Percentiles rank a stretch among this genome's conserved stretches.
These are phyloP conservation scores for Albophoma yamanashiensis DNA, from an alignment of 2,329 filamentous ascomycete species.

Conservation along the genomic window DNA sequence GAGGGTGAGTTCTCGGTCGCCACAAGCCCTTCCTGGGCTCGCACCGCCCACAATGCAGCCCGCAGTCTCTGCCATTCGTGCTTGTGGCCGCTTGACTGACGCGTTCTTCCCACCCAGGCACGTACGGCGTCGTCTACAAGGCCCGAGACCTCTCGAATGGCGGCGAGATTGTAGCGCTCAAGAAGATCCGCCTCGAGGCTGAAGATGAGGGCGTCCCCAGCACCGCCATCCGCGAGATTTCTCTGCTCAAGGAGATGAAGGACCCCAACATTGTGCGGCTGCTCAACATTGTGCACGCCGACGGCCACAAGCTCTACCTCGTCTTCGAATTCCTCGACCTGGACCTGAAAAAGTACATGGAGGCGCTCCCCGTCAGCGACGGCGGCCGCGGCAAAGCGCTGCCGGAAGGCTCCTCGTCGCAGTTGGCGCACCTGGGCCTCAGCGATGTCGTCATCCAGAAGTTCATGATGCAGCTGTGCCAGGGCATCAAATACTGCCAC, in stretches of 20 bases:
- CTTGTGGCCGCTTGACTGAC: constrained; percentile 1
- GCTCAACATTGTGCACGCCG: constrained; percentile 86
- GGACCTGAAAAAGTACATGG: constrained; percentile 95
- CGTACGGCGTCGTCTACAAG: constrained; percentile 93
- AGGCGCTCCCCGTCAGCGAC: constrained; percentile 72
- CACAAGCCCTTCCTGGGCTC: background rate
- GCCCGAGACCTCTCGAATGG: constrained; percentile 73
- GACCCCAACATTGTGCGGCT: constrained; percentile 83
- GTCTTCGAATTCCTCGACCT: constrained; percentile 88
- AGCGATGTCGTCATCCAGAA: constrained; percentile 78
- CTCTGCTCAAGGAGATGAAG: constrained; percentile 87
- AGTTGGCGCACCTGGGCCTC: constrained; percentile 58
- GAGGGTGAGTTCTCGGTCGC: constrained; percentile 53
- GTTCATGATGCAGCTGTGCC: constrained; percentile 82
- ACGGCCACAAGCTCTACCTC: constrained; percentile 89
- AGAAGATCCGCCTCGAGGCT: constrained; percentile 91
- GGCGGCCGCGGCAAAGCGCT: constrained; percentile 78
- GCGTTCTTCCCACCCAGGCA: constrained; percentile 44
- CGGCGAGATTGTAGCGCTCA: constrained; percentile 81
- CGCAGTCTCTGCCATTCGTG: background rate
- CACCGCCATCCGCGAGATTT: constrained; percentile 90
- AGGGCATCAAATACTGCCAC: constrained; percentile 81
- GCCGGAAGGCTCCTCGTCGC: constrained; percentile 61
- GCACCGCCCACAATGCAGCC: background rate
- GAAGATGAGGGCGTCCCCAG: constrained; percentile 91